phyloP scores from a whole-genome alignment of 306 rosid genomes.

The Prunus armeniaca region DNA sequence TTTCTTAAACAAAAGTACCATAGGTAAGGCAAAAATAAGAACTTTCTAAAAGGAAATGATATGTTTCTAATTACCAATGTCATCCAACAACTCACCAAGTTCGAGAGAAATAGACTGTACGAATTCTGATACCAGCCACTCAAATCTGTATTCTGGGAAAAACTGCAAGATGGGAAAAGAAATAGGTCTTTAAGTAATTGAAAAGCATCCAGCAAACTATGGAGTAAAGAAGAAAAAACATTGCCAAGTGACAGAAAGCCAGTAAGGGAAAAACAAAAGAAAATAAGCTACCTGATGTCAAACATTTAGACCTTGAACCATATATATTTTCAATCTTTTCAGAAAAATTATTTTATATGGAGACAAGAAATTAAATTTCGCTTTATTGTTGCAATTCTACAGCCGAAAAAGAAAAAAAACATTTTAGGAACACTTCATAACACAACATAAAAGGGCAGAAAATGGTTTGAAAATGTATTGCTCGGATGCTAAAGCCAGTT shows the following conservation, averaged over 20 bases:
- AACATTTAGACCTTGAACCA: too few species aligned
- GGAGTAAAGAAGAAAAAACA: not conserved
- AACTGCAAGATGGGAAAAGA: slow-evolving; percentile 47
- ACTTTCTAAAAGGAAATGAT: slow-evolving; percentile 12
- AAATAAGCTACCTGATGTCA: not conserved
- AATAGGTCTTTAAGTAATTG: not conserved
- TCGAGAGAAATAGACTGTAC: slow-evolving; percentile 52
- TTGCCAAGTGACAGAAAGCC: not conserved
- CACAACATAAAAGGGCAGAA: too few species aligned
- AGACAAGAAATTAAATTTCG: too few species aligned
- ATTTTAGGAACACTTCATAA: too few species aligned
- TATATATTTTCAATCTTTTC: too few species aligned
- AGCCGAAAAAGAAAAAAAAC: too few species aligned
- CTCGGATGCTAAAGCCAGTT: too few species aligned
- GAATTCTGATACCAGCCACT: slow-evolving; percentile 70
- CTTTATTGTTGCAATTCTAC: too few species aligned
- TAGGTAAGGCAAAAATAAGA: not conserved
- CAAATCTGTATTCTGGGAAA: slow-evolving; percentile 79
- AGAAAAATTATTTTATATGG: too few species aligned
- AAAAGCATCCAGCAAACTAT: not conserved
- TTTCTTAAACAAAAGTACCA: too few species aligned
- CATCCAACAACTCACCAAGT: slow-evolving; percentile 60
- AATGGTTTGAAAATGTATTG: too few species aligned
- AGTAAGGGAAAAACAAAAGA: not conserved
- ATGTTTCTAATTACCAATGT: slow-evolving; percentile 3